phyloP scores from a whole-genome alignment of 2,329 filamentous ascomycete species.

The Ascochyta fabae region DNA sequence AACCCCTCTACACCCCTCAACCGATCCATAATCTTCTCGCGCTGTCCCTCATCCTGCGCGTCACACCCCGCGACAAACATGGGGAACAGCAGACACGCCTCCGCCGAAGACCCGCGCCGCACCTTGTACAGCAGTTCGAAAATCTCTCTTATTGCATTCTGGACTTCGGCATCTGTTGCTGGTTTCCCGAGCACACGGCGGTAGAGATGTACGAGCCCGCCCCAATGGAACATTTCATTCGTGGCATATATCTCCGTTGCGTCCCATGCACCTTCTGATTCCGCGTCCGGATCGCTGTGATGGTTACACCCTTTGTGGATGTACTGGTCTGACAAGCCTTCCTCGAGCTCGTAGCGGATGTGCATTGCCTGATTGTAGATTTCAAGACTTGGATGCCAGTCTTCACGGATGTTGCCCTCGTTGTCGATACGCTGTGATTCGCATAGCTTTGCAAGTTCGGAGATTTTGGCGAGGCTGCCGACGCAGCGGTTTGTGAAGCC shows the following conservation, averaged over 20 bases:
- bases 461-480: slow-evolving; percentile 73
- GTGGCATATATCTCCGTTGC: slow-evolving; percentile 70
- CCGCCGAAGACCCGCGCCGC: slow-evolving; percentile 70
- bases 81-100: slow-evolving; percentile 78
- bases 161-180: slow-evolving; percentile 65
- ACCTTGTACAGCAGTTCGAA: slow-evolving; percentile 68
- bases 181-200: slow-evolving; percentile 72
- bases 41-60: slow-evolving; percentile 62
- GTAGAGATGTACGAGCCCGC: slow-evolving; percentile 76
- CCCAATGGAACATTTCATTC: slow-evolving; percentile 81
- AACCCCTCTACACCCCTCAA: slow-evolving; percentile 72
- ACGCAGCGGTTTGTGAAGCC: slow-evolving; percentile 78
- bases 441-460: slow-evolving; percentile 72
- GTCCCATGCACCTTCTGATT: slow-evolving; percentile 59
- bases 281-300: slow-evolving; percentile 41
- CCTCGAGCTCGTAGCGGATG: slow-evolving; percentile 67
- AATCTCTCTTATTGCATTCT: slow-evolving; percentile 68
- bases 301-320: slow-evolving; percentile 54
- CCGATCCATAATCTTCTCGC: slow-evolving; percentile 68
- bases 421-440: slow-evolving; percentile 68
- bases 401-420: slow-evolving; percentile 56
- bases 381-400: slow-evolving; percentile 65
- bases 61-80: slow-evolving; percentile 86
- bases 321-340: slow-evolving; percentile 52
- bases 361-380: slow-evolving; percentile 63